Conservation (phyloP, 176 grass and related monocot genomes). For the Zoysia pacifica region DNA sequence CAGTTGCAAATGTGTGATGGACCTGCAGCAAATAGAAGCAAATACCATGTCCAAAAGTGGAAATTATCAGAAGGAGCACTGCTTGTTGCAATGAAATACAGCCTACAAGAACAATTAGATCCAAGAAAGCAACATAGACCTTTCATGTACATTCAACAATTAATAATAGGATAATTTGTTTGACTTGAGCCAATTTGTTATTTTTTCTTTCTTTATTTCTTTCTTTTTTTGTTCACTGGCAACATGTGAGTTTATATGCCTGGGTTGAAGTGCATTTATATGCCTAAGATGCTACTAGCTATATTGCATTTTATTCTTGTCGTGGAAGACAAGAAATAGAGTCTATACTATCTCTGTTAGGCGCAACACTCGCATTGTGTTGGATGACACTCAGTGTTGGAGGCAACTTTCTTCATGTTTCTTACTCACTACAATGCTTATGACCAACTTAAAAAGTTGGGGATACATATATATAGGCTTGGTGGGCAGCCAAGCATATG, state of each 20-base stretch:
- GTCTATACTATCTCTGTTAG: background rate
- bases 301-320: constrained; percentile 19
- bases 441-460: too few species aligned
- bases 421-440: too few species aligned
- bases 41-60: constrained; percentile 8
- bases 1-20: constrained; percentile 87
- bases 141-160: background rate
- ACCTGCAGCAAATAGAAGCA: constrained; percentile 46
- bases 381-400: too few species aligned
- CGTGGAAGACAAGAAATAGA: background rate
- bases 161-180: constrained; percentile 3
- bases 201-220: background rate
- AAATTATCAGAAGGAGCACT: background rate
- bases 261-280: background rate
- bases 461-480: too few species aligned
- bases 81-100: constrained; percentile 34
- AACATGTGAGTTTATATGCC: background rate
- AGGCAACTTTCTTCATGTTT: too few species aligned
- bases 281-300: background rate
- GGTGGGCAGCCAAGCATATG: too few species aligned
- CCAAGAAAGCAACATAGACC: background rate
- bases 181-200: background rate
- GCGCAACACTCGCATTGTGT: too few species aligned
- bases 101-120: constrained; percentile 13
- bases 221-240: too few species aligned